phyloP scores from a whole-genome alignment of 169 alveolate species.

The Amoebophrya sp. region DNA sequence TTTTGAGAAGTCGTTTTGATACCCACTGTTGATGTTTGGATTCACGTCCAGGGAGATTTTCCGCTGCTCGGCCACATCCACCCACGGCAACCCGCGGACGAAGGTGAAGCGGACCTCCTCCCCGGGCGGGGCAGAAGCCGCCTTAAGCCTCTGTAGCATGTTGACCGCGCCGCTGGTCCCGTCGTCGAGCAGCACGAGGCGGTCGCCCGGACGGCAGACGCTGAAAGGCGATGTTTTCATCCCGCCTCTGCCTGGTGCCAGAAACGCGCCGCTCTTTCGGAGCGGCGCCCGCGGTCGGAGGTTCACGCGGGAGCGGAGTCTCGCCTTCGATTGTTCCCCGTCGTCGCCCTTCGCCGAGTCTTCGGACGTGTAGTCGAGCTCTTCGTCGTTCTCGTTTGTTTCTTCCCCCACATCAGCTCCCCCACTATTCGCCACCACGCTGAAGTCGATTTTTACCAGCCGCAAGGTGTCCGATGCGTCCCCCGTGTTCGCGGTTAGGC shows the following conservation, averaged over 20 bases:
- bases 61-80: background rate
- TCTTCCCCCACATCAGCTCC: no score
- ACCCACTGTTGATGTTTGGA: background rate
- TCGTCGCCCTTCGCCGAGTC: background rate
- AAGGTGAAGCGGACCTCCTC: background rate
- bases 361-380: no score
- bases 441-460: background rate
- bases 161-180: background rate
- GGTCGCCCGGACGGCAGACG: background rate
- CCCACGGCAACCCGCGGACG: background rate
- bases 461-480: background rate
- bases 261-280: background rate
- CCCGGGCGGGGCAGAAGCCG: background rate
- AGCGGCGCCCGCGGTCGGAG: background rate
- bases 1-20: no score
- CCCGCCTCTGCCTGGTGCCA: background rate
- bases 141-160: background rate
- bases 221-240: background rate
- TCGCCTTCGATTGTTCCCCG: no score
- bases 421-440: no score
- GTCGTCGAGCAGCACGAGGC: background rate
- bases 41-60: background rate
- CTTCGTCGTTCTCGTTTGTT: no score
- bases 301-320: no score
- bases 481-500: background rate